Evolutionary conservation across 139 green algal genomes (phyloP).

Genomic region (Micractinium conductrix): DNA sequence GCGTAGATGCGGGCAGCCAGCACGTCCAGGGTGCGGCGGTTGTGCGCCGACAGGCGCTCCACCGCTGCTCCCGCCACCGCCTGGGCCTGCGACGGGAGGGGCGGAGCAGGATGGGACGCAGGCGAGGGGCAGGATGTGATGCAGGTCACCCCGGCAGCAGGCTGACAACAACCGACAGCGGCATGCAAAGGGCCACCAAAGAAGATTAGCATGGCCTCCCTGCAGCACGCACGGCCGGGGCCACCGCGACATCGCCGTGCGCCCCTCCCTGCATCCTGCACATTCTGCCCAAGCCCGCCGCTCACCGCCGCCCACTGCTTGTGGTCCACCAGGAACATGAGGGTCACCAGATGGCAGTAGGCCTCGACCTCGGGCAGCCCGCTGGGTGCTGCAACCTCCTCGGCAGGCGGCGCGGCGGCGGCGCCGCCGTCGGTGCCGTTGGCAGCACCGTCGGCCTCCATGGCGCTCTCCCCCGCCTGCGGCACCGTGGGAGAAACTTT

Average conservation of each 20-base stretch:
- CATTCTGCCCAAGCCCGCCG: neutral
- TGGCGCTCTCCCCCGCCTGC: conserved; percentile 30
- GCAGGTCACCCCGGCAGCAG: too few species aligned
- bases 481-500: too few species aligned
- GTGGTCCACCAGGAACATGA: conserved; percentile 82
- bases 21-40: conserved; percentile 92
- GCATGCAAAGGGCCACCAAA: too few species aligned
- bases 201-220: too few species aligned
- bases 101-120: neutral
- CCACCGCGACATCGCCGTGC: too few species aligned
- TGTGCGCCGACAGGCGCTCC: conserved; percentile 71
- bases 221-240: too few species aligned
- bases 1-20: conserved; percentile 91
- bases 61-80: conserved; percentile 62
- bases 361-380: conserved; percentile 88
- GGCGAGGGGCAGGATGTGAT: too few species aligned
- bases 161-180: too few species aligned
- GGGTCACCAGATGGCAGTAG: conserved; percentile 82
- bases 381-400: neutral
- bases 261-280: neutral
- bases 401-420: neutral
- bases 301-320: conserved; percentile 75
- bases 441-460: conserved; percentile 21
- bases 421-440: conserved; percentile 5
- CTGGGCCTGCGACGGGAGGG: neutral